Percentiles rank a stretch among this genome's conserved stretches.
Evolutionary conservation across 169 alveolate genomes (phyloP).

Genomic region (Plasmodium chabaudi): DNA sequence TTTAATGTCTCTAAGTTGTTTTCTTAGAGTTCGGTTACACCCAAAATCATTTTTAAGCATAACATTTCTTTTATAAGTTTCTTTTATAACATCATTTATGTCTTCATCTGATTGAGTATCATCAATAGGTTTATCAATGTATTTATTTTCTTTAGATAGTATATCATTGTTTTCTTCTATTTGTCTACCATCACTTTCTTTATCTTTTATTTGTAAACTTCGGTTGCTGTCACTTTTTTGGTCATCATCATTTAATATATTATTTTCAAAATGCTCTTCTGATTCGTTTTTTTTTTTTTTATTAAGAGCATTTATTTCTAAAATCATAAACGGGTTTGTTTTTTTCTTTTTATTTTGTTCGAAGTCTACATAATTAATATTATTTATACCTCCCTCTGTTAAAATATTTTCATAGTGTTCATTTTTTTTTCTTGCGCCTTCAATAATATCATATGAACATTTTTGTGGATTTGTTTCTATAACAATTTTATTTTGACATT

Average conservation of each 20-base stretch:
- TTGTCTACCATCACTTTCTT: not conserved
- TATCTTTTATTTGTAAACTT: not conserved
- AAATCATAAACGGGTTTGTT: slow-evolving; percentile 32
- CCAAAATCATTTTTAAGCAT: slow-evolving; percentile 30
- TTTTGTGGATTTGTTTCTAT: slow-evolving; percentile 89
- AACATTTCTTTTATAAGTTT: slow-evolving; percentile 34
- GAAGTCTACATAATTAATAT: slow-evolving; percentile 38
- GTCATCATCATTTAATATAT: no score
- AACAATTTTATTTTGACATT: slow-evolving; percentile 79
- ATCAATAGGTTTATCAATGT: no score
- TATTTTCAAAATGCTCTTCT: not conserved
- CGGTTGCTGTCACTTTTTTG: not conserved
- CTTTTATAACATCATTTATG: slow-evolving; percentile 34
- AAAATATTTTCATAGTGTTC: slow-evolving; percentile 74
- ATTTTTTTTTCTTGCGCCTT: slow-evolving; percentile 85
- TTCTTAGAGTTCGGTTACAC: slow-evolving; percentile 40
- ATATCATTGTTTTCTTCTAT: no score
- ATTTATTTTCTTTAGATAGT: no score
- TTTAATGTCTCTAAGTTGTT: slow-evolving; percentile 49
- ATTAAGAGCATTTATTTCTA: slow-evolving; percentile 44
- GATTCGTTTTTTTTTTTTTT: not conserved
- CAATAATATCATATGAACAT: slow-evolving; percentile 82
- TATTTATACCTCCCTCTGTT: slow-evolving; percentile 40
- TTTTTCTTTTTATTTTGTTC: slow-evolving; percentile 56
- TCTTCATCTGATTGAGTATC: slow-evolving; percentile 15